Evolutionary conservation across 441 rosid genomes (phyloP).

Genomic region (Pelargonium fulgidum): DNA sequence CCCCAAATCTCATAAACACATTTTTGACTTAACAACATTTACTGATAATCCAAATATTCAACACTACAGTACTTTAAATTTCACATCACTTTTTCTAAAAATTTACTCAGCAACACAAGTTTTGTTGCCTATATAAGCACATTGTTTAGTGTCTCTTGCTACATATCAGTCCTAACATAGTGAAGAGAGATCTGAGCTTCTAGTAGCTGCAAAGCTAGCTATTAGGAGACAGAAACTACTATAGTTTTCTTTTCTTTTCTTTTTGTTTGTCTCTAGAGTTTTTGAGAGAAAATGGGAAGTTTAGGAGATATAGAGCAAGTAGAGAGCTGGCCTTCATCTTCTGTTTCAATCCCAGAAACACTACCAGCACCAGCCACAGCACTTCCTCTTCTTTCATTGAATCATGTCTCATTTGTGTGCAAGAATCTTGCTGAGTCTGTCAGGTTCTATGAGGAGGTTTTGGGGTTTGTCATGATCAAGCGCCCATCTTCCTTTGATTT

Average conservation of each 20-base stretch:
- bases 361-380: neutral
- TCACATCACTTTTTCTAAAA: no score
- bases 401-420: conserved; percentile 19
- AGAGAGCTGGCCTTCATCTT: neutral
- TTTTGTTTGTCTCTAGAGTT: no score
- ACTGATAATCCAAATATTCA: no score
- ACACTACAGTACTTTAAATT: no score
- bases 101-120: neutral
- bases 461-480: conserved; percentile 20
- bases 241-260: no score
- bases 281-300: neutral
- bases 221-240: neutral
- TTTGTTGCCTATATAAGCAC: conserved; percentile 2
- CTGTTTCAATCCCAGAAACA: neutral
- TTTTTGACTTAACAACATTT: neutral
- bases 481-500: conserved; percentile 22
- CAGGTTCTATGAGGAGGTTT: conserved; percentile 20
- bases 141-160: neutral
- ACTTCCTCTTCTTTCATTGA: conserved; percentile 16
- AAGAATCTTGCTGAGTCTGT: conserved; percentile 12
- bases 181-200: neutral
- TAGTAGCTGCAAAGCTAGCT: neutral
- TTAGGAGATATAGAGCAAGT: neutral
- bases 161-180: neutral
- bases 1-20: neutral